phyloP scores from a whole-genome alignment of 139 green algal genomes.

The Dunaliella primolecta region DNA sequence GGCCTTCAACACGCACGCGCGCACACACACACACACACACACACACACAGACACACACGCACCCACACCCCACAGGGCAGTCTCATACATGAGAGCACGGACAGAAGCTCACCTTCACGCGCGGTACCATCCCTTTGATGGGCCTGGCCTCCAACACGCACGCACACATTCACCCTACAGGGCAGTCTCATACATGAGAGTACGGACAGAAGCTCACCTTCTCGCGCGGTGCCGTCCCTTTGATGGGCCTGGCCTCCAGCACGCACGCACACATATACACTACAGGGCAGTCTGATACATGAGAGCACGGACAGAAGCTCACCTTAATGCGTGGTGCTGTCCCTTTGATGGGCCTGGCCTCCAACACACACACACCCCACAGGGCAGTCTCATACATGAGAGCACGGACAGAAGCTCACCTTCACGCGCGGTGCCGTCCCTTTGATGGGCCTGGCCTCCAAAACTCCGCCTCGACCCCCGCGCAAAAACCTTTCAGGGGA shows the following conservation, averaged over 20 bases:
- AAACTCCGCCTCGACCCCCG: conserved; percentile 51
- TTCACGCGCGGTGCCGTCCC: conserved; percentile 18
- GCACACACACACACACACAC: too few species aligned
- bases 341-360: conserved; percentile 95
- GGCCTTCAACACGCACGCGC: conserved; percentile 93
- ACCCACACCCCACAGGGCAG: background rate
- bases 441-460: conserved; percentile 98
- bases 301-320: too few species aligned
- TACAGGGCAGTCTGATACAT: background rate
- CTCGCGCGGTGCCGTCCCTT: conserved; percentile 40
- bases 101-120: background rate
- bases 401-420: too few species aligned
- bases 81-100: too few species aligned
- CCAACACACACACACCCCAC: conserved; percentile 67
- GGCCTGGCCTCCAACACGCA: conserved; percentile 88
- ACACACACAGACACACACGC: too few species aligned
- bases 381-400: background rate
- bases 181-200: background rate
- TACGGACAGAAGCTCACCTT: background rate
- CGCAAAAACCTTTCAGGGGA: conserved; percentile 95
- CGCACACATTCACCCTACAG: too few species aligned
- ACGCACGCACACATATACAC: too few species aligned
- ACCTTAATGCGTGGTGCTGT: conserved; percentile 9
- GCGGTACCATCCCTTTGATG: conserved; percentile 76
- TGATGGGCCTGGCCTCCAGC: conserved; percentile 57